Conservation (phyloP, 345 rosid species). For the Arabis hirsuta region DNA sequence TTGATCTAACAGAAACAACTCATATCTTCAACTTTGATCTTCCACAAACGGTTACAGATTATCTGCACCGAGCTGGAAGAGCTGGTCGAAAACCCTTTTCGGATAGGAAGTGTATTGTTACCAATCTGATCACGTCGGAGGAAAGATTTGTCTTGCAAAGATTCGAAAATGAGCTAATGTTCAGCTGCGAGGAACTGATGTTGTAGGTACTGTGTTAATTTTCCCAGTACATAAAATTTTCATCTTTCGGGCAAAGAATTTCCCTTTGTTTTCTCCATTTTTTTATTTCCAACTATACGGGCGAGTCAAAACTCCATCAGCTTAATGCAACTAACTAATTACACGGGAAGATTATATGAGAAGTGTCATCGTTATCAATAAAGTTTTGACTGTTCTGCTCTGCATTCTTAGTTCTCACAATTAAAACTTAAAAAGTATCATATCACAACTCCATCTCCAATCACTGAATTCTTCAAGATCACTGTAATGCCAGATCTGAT, state of each 20-base stretch:
- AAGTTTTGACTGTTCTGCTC: conserved; percentile 24
- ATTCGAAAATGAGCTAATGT: conserved; percentile 85
- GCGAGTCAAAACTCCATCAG: conserved; percentile 12
- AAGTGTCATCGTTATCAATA: conserved; percentile 14
- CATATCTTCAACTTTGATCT: conserved; percentile 90
- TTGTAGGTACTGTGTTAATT: conserved; percentile 35
- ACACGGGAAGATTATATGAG: conserved; percentile 15
- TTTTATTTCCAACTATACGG: conserved; percentile 1
- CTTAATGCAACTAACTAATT: not conserved
- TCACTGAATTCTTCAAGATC: conserved; percentile 63
- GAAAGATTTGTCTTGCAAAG: conserved; percentile 90
- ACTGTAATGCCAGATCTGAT: conserved; percentile 80
- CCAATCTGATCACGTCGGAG: conserved; percentile 64
- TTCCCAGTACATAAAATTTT: conserved; percentile 19
- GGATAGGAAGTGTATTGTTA: conserved; percentile 66
- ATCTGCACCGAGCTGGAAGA: conserved; percentile 94
- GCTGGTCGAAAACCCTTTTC: conserved; percentile 95
- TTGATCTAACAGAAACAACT: conserved; percentile 88
- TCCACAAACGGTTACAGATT: conserved; percentile 78
- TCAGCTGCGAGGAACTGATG: conserved; percentile 63
- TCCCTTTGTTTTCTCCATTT: conserved; percentile 11
- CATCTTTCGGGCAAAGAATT: not conserved
- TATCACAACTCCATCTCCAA: conserved; percentile 72
- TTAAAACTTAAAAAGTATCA: conserved; percentile 41
- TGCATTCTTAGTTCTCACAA: conserved; percentile 34